Evolutionary conservation across 2,329 filamentous ascomycete species (phyloP).

Genomic region (Penicillium sp.): DNA sequence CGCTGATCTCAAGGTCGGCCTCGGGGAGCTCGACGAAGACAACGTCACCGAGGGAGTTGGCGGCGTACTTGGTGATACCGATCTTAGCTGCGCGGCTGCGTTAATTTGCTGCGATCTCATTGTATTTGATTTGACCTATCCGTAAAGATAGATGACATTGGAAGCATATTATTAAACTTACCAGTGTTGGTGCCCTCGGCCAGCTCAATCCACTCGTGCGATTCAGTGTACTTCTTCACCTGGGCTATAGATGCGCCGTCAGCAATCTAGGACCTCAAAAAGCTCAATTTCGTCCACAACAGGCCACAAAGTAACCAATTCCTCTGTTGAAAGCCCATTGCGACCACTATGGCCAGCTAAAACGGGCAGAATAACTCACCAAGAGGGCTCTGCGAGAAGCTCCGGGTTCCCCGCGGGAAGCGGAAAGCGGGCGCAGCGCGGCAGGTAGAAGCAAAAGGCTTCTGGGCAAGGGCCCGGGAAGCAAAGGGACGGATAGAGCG

Average conservation of each 20-base stretch:
- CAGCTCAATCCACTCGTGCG: slow-evolving; percentile 97
- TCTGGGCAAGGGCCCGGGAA: slow-evolving; percentile 37
- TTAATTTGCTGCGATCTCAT: slow-evolving; percentile 3
- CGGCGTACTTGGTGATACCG: slow-evolving; percentile 89
- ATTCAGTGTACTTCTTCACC: slow-evolving; percentile 84
- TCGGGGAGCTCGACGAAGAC: slow-evolving; percentile 94
- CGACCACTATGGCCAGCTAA: background rate
- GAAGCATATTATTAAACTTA: slow-evolving; percentile 12
- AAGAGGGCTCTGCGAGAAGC: slow-evolving; percentile 43
- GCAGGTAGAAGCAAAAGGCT: slow-evolving; percentile 32
- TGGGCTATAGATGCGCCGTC: slow-evolving; percentile 34
- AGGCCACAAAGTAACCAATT: slow-evolving; percentile 7
- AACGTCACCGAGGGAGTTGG: slow-evolving; percentile 88
- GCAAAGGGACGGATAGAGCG: slow-evolving; percentile 37
- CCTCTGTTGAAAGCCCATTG: background rate
- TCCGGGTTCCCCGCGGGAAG: slow-evolving; percentile 45
- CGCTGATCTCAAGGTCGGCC: slow-evolving; percentile 63
- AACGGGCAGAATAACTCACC: slow-evolving; percentile 27
- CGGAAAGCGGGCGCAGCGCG: slow-evolving; percentile 33
- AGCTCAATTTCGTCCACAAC: slow-evolving; percentile 2
- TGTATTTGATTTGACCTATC: background rate
- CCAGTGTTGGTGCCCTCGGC: slow-evolving; percentile 78
- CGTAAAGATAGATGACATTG: background rate
- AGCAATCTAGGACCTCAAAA: slow-evolving; percentile 18
- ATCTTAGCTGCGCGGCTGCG: slow-evolving; percentile 55